Evolutionary conservation across 495 filamentous ascomycete species (phyloP), one percentile per base, ranked within the genome.

Genomic region (Penicillium coprophilum): DNA sequence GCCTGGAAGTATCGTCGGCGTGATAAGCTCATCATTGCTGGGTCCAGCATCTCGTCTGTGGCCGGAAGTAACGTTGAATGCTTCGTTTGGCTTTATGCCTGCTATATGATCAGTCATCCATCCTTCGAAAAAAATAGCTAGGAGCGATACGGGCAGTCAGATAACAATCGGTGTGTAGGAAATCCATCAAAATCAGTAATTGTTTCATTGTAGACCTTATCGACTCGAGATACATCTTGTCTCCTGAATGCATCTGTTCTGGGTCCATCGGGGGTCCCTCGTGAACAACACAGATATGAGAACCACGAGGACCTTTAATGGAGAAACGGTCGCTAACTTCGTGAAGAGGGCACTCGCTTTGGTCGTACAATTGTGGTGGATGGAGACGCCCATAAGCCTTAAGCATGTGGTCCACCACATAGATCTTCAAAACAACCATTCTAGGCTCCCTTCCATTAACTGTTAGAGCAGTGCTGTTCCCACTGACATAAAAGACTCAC

Each of bases 371-470:
- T 41, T 27, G 13, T 9, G 34, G 49, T n/a, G 34, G 49, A 6
- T 40, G 15, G 24, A 17, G 1, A 6, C 34, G 21, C n/a, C 32
- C 49, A 41, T 51, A 40, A 12, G 24, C 9, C n/a, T 40, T 51
- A 15, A 51, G 49, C 34, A 17, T 20, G 17, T 51, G n/a, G 15
- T 40, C 21, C 8, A 51, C 49, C 49, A 51, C 49, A 12, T 51
- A 51, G 34, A 51, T 51, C 49, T 51, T 51, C n/a, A 51, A 30
- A n/a, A 40, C 49, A 17, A 51, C 49, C n/a, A 41, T 17, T 41
- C 49, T 28, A 1, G 15, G 34, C 17, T 31, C 28, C 46, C 30
- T 49, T 7, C n/a, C 0, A 12, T 13, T 21, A 11, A n/a, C 19
- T 23, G 17, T 34, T 19, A 34, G 46, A 34, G 13, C 6, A 40